Percentiles rank a stretch among this genome's conserved stretches.
These are phyloP conservation scores for Diplodia sapinea DNA, from an alignment of 2,329 filamentous ascomycete species.

Conservation along the genomic window DNA sequence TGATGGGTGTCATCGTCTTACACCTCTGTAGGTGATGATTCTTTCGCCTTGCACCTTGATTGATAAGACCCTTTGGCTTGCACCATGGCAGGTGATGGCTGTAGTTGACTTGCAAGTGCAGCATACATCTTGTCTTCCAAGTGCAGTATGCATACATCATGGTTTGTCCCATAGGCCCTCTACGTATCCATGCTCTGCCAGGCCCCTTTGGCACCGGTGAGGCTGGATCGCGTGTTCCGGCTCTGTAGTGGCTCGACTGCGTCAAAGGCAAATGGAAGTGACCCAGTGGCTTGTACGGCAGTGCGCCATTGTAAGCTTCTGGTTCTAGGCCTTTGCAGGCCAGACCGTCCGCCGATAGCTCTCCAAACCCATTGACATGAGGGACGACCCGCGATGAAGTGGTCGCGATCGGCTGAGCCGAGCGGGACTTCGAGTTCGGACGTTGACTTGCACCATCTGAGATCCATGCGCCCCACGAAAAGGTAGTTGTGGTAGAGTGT, in stretches of 20 bases:
- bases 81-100: no score
- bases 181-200: no score
- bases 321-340: background rate
- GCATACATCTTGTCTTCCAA: no score
- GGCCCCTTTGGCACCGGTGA: no score
- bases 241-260: no score
- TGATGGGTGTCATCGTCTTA: background rate
- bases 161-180: no score
- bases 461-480: background rate
- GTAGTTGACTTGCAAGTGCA: no score
- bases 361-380: background rate
- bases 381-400: background rate
- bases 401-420: slow-evolving; percentile 13
- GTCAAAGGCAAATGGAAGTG: background rate
- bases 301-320: background rate
- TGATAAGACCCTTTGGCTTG: no score
- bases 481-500: background rate
- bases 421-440: background rate
- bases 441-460: background rate
- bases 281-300: background rate
- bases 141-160: no score
- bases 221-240: no score
- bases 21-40: background rate
- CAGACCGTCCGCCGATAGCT: background rate
- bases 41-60: background rate